Percentiles rank a stretch among this genome's conserved stretches.
phyloP scores from a whole-genome alignment of 768 basidiomycete species.

The Lentinula edodes region DNA sequence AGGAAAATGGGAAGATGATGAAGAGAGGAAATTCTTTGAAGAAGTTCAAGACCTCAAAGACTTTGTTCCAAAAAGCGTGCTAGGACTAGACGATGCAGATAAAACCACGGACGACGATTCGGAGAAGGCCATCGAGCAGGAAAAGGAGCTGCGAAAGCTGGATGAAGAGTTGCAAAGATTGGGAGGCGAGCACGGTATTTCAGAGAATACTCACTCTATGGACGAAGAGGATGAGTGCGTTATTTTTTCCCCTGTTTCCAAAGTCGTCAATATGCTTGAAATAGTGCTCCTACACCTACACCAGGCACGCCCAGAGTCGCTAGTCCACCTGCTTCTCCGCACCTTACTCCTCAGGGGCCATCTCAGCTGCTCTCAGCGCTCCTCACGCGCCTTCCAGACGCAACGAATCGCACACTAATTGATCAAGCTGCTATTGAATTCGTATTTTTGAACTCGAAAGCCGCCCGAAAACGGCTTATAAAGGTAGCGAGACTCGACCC shows the following conservation, averaged over 20 bases:
- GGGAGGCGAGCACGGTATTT: constrained; percentile 23
- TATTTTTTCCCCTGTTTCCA: background rate
- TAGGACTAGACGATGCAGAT: constrained; percentile 63
- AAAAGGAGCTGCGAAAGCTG: constrained; percentile 67
- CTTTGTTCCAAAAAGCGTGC: constrained; percentile 82
- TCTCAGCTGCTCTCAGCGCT: constrained; percentile 89
- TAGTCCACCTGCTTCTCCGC: constrained; percentile 59
- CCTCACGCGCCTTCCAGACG: constrained; percentile 87
- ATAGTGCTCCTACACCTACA: constrained; percentile 52
- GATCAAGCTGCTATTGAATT: constrained; percentile 96
- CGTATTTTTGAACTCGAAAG: constrained; percentile 94
- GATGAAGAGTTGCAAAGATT: constrained; percentile 74
- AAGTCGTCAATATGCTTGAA: background rate
- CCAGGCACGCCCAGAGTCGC: constrained; percentile 61
- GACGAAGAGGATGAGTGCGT: constrained; percentile 42
- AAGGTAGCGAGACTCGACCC: constrained; percentile 45
- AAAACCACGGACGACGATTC: constrained; percentile 28
- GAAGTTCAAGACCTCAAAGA: constrained; percentile 89
- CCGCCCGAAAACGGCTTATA: constrained; percentile 85
- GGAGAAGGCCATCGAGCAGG: constrained; percentile 45
- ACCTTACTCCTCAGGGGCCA: constrained; percentile 81
- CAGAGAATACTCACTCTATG: constrained; percentile 12
- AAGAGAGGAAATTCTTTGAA: constrained; percentile 91
- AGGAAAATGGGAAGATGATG: constrained; percentile 98
- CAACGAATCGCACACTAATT: constrained; percentile 83